Evolutionary conservation across 1,139 yeast species (phyloP).

Genomic region (Saccharomyces pastorianus): DNA sequence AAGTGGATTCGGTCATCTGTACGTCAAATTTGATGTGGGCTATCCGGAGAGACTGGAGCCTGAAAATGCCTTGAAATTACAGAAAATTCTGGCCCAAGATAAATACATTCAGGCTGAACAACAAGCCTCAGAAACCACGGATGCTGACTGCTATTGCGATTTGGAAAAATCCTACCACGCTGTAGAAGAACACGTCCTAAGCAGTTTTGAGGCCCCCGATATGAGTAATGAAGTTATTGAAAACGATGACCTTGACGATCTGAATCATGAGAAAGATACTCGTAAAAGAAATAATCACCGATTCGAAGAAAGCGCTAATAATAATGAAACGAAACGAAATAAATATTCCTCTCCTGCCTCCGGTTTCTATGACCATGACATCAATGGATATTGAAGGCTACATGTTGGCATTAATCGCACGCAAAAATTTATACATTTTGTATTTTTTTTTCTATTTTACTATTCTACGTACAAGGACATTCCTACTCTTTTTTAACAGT

Average conservation of each 20-base stretch:
- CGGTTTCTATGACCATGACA: neutral
- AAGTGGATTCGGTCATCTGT: slow-evolving; percentile 20
- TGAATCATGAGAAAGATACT: neutral
- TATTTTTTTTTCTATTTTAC: neutral
- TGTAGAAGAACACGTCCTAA: slow-evolving; percentile 26
- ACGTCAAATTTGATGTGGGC: slow-evolving; percentile 20
- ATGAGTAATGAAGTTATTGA: slow-evolving; percentile 2
- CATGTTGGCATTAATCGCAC: neutral
- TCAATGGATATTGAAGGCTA: neutral
- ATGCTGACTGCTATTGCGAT: neutral
- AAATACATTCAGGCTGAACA: slow-evolving; percentile 7
- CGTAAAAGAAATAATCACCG: neutral
- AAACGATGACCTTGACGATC: neutral
- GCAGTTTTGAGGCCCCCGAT: slow-evolving; percentile 14
- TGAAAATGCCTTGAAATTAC: slow-evolving; percentile 17
- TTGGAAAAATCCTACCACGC: slow-evolving; percentile 4
- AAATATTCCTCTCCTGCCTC: neutral
- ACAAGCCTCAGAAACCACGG: neutral
- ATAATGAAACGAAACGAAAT: neutral
- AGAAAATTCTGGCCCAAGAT: slow-evolving; percentile 14
- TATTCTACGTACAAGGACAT: neutral
- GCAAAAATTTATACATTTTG: neutral
- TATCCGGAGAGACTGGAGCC: slow-evolving; percentile 19
- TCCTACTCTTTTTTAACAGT: neutral
- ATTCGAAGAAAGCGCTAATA: neutral